Conservation (phyloP, 73 alveolate species). For the Tetrahymena borealis region DNA sequence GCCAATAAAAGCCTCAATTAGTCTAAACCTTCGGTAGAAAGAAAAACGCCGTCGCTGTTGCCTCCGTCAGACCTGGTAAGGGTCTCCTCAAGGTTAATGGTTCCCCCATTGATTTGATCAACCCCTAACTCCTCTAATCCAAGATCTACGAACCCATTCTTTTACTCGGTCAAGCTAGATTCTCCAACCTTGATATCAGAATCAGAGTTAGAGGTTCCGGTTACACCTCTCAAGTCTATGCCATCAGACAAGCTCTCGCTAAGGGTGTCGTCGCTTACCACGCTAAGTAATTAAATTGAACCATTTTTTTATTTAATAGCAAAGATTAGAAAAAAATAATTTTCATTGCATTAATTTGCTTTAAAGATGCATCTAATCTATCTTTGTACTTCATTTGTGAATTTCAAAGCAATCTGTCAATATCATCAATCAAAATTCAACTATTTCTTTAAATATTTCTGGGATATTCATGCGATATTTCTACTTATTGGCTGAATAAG, state of each 20-base stretch:
- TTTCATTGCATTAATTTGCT: too few species aligned
- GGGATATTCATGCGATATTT: too few species aligned
- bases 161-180: slow-evolving; percentile 84
- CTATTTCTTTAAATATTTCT: too few species aligned
- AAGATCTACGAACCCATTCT: slow-evolving; percentile 92
- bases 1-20: slow-evolving; percentile 36
- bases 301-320: background rate
- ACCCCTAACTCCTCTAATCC: slow-evolving; percentile 87
- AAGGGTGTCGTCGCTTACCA: slow-evolving; percentile 93
- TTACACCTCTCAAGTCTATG: slow-evolving; percentile 87
- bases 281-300: slow-evolving; percentile 9
- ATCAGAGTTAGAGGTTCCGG: slow-evolving; percentile 96
- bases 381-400: too few species aligned
- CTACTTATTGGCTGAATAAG: too few species aligned
- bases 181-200: slow-evolving; percentile 83
- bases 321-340: too few species aligned
- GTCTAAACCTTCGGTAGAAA: slow-evolving; percentile 92
- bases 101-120: slow-evolving; percentile 85
- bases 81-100: slow-evolving; percentile 88
- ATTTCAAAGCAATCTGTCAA: too few species aligned
- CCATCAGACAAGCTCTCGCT: slow-evolving; percentile 96
- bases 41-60: slow-evolving; percentile 95
- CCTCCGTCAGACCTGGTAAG: slow-evolving; percentile 74
- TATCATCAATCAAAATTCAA: too few species aligned
- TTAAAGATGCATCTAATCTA: too few species aligned